Evolutionary conservation across 2,329 filamentous ascomycete species (phyloP).

Genomic region (Cercospora sp.): DNA sequence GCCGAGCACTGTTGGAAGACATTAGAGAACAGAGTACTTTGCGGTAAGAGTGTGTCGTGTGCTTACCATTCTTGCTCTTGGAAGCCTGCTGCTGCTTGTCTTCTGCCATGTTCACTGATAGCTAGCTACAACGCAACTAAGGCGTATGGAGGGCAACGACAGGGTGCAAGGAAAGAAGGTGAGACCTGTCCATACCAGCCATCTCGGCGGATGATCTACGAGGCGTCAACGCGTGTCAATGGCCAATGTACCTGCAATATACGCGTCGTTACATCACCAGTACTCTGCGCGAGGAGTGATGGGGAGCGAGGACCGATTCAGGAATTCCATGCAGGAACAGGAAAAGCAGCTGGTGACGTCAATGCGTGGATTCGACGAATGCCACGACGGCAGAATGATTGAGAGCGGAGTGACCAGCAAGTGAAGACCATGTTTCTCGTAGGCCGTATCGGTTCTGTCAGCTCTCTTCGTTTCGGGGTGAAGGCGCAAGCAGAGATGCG

Average conservation of each 20-base stretch:
- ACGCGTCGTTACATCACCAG: constrained; percentile 4
- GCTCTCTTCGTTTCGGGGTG: neutral
- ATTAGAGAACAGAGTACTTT: neutral
- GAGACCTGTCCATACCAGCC: neutral
- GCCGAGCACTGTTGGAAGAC: constrained; percentile 10
- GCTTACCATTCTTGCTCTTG: neutral
- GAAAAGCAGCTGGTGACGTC: neutral
- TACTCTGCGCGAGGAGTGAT: neutral
- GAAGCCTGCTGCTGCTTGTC: neutral
- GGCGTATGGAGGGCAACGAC: neutral
- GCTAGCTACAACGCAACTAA: neutral
- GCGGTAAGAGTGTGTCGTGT: neutral
- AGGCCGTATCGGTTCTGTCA: neutral
- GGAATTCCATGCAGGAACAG: neutral
- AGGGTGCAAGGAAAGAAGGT: neutral
- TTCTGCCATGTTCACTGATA: neutral
- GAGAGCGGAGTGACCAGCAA: neutral
- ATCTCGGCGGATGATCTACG: constrained; percentile 1
- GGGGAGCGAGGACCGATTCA: neutral
- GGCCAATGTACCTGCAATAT: neutral
- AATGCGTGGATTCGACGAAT: neutral
- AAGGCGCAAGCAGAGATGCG: neutral
- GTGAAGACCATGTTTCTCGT: neutral
- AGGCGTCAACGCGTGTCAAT: neutral
- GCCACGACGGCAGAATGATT: neutral